Evolutionary conservation across 1,284 basidiomycete species (phyloP).

Genomic region (Ceratobasidium sp.): DNA sequence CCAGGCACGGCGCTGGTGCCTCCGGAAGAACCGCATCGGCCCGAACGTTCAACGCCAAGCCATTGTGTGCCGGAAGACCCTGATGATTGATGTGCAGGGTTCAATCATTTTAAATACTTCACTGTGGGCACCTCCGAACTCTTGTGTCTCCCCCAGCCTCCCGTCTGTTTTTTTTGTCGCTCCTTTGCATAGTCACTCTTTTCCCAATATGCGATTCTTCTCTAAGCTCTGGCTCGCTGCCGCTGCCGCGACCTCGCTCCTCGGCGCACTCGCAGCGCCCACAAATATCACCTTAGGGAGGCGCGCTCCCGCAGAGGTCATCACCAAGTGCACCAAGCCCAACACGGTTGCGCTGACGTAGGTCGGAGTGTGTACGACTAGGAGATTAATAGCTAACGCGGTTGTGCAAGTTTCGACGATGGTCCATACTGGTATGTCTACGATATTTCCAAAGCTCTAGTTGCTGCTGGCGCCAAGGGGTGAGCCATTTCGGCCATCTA

Average conservation of each 20-base stretch:
- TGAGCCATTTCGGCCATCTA: not conserved
- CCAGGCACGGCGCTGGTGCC: too few species aligned
- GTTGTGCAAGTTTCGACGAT: constrained; percentile 40
- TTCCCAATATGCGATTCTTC: constrained; percentile 32
- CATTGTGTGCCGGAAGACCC: too few species aligned
- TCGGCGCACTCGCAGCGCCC: constrained; percentile 32
- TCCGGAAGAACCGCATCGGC: too few species aligned
- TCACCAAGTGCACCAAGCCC: constrained; percentile 7
- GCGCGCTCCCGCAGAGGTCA: constrained; percentile 37
- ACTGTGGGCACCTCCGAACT: too few species aligned
- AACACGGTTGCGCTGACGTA: constrained; percentile 31
- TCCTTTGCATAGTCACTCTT: constrained; percentile 44
- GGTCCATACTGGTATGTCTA: constrained; percentile 51
- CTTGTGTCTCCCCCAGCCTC: not conserved
- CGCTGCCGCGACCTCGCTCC: constrained; percentile 5
- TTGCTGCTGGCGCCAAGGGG: constrained; percentile 48
- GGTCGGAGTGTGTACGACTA: not conserved
- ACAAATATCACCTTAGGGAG: not conserved
- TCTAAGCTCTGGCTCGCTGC: constrained; percentile 35
- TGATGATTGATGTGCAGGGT: too few species aligned
- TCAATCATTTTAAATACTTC: too few species aligned
- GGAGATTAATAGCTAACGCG: not conserved
- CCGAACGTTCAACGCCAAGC: too few species aligned
- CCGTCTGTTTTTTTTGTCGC: constrained; percentile 1
- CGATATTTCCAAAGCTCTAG: constrained; percentile 47